phyloP scores from a whole-genome alignment of 371 early-diverging fungal species.

The Mortierella sp. region DNA sequence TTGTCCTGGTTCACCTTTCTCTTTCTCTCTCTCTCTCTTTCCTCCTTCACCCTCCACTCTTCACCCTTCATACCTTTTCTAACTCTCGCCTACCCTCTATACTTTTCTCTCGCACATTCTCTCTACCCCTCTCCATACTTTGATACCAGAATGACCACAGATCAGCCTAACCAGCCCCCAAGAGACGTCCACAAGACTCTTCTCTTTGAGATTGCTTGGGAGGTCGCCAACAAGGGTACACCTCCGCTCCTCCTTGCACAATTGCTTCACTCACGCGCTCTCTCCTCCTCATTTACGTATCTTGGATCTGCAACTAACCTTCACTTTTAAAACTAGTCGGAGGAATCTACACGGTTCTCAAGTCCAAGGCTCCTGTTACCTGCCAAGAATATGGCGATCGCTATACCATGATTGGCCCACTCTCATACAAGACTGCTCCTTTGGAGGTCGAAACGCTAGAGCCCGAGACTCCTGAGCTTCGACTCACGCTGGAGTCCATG shows the following conservation, averaged over 20 bases:
- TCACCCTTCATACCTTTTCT: neutral
- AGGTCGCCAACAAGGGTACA: conserved; percentile 97
- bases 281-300: neutral
- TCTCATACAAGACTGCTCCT: conserved; percentile 82
- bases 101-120: too few relatives aligned
- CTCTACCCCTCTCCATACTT: neutral
- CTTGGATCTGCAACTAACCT: neutral
- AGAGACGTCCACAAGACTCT: conserved; percentile 70
- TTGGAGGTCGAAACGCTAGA: conserved; percentile 91
- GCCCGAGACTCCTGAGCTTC: conserved; percentile 76
- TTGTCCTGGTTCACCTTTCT: neutral
- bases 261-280: too few relatives aligned
- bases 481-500: conserved; percentile 78
- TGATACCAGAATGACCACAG: conserved; percentile 20
- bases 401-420: conserved; percentile 87
- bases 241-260: neutral
- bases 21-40: neutral
- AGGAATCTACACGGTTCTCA: conserved; percentile 98
- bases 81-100: neutral
- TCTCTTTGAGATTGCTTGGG: conserved; percentile 97
- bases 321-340: conserved; percentile 75
- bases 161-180: neutral
- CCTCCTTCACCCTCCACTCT: neutral
- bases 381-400: conserved; percentile 93
- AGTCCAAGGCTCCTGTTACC: conserved; percentile 96